phyloP scores from a whole-genome alignment of 768 basidiomycete genomes.

The Macrolepiota albuminosa region DNA sequence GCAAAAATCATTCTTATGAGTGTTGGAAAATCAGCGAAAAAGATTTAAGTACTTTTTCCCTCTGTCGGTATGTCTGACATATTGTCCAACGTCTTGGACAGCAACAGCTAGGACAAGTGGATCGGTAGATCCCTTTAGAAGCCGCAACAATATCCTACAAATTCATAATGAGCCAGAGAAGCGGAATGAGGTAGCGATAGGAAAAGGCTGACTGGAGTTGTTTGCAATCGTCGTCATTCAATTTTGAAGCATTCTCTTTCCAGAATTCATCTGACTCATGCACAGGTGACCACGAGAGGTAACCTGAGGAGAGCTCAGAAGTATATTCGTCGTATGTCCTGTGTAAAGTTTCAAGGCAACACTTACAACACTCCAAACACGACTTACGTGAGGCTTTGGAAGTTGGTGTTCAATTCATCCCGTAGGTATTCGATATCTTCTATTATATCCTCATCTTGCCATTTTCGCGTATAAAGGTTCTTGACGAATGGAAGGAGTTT shows the following conservation, averaged over 20 bases:
- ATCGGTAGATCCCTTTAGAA: slow-evolving; percentile 68
- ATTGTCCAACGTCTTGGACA: slow-evolving; percentile 90
- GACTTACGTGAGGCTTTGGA: slow-evolving; percentile 86
- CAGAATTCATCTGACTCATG: slow-evolving; percentile 98
- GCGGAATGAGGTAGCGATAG: not conserved
- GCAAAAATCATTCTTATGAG: slow-evolving; percentile 1
- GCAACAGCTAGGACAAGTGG: slow-evolving; percentile 85
- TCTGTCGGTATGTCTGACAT: slow-evolving; percentile 85
- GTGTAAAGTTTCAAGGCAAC: not conserved
- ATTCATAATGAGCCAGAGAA: not conserved
- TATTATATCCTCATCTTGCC: slow-evolving; percentile 91
- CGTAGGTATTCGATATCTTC: slow-evolving; percentile 88
- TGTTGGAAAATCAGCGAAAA: not conserved
- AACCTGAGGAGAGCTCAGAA: slow-evolving; percentile 85
- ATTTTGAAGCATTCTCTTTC: slow-evolving; percentile 87
- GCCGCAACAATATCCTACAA: slow-evolving; percentile 65
- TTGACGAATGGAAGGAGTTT: slow-evolving; percentile 84
- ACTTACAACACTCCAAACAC: not conserved
- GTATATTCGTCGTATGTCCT: slow-evolving; percentile 97
- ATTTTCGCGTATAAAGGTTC: slow-evolving; percentile 80
- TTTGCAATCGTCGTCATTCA: slow-evolving; percentile 82
- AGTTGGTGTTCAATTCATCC: slow-evolving; percentile 79
- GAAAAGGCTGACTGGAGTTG: slow-evolving; percentile 65
- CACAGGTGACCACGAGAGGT: slow-evolving; percentile 92
- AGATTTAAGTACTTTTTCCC: slow-evolving; percentile 71